Evolutionary conservation across 2,329 filamentous ascomycete species (phyloP).

Genomic region (Hymenoscyphus salicellus): DNA sequence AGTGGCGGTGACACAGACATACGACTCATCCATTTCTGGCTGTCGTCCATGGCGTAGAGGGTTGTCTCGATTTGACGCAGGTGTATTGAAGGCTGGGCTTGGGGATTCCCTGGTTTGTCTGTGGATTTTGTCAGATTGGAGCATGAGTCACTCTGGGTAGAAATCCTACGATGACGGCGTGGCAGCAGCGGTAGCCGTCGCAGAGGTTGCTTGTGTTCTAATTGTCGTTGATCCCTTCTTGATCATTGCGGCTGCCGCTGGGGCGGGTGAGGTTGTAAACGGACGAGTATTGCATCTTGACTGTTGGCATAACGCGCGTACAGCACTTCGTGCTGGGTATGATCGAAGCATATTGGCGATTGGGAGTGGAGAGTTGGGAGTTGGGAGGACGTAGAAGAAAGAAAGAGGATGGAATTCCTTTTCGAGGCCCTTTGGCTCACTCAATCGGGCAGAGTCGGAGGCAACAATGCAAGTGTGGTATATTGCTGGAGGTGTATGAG

Average conservation of each 20-base stretch:
- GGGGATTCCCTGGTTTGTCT: slow-evolving; percentile 59
- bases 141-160: slow-evolving; percentile 24
- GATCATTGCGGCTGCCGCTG: slow-evolving; percentile 27
- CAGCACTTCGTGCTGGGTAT: slow-evolving; percentile 46
- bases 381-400: not conserved
- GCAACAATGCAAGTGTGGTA: not conserved
- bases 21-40: slow-evolving; percentile 77
- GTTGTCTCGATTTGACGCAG: slow-evolving; percentile 48
- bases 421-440: not conserved
- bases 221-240: slow-evolving; percentile 42
- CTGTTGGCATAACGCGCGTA: slow-evolving; percentile 42
- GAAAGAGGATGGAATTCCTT: slow-evolving; percentile 1
- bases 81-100: slow-evolving; percentile 58
- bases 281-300: slow-evolving; percentile 33
- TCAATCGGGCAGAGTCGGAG: not conserved
- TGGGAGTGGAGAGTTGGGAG: slow-evolving; percentile 2
- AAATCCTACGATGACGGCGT: slow-evolving; percentile 25
- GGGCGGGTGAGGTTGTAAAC: slow-evolving; percentile 45
- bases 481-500: not conserved
- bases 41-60: slow-evolving; percentile 57
- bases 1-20: slow-evolving; percentile 42
- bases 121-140: slow-evolving; percentile 28
- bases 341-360: slow-evolving; percentile 45
- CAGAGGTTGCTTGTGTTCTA: slow-evolving; percentile 50
- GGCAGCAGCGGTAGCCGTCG: slow-evolving; percentile 42